Conservation (phyloP, 768 basidiomycete species). For the Strobilomyces dryophilus region DNA sequence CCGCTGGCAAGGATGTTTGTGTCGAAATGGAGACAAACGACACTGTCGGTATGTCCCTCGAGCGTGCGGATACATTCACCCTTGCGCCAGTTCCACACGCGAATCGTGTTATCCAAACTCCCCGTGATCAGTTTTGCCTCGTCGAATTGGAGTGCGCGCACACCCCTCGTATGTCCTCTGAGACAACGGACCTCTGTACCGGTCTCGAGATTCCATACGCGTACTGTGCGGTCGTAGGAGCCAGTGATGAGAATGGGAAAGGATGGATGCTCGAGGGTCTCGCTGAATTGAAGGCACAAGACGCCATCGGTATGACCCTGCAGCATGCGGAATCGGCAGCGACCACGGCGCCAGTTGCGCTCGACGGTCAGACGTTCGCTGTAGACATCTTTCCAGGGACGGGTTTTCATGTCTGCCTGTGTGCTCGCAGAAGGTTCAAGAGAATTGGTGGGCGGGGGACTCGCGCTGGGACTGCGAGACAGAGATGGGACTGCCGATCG, state of each 20-base stretch:
- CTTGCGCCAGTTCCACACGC: constrained; percentile 94
- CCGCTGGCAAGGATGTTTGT: constrained; percentile 89
- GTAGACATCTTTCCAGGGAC: constrained; percentile 99
- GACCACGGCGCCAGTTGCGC: constrained; percentile 94
- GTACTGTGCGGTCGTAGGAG: constrained; percentile 90
- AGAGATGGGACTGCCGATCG: constrained; percentile 2
- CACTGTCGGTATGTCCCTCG: constrained; percentile 86
- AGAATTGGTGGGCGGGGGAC: constrained; percentile 6
- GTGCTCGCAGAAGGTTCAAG: constrained; percentile 33
- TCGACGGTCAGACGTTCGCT: constrained; percentile 95
- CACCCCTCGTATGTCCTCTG: constrained; percentile 87
- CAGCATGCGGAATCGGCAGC: constrained; percentile 78
- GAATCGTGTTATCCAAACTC: constrained; percentile 92
- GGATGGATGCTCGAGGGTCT: constrained; percentile 73
- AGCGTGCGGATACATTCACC: constrained; percentile 86
- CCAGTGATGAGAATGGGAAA: constrained; percentile 97
- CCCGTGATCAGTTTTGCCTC: constrained; percentile 93
- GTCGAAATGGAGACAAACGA: constrained; percentile 90
- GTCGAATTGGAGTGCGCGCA: constrained; percentile 93
- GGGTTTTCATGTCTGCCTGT: constrained; percentile 45
- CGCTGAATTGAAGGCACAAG: constrained; percentile 95
- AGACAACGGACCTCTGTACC: constrained; percentile 80
- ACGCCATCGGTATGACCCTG: constrained; percentile 94
- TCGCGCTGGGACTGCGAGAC: constrained; percentile 7
- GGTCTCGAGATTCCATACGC: constrained; percentile 96